These are phyloP conservation scores for Proteromonas lacertae DNA, from an alignment of 352 stramenopile genomes.

Conservation along the genomic window DNA sequence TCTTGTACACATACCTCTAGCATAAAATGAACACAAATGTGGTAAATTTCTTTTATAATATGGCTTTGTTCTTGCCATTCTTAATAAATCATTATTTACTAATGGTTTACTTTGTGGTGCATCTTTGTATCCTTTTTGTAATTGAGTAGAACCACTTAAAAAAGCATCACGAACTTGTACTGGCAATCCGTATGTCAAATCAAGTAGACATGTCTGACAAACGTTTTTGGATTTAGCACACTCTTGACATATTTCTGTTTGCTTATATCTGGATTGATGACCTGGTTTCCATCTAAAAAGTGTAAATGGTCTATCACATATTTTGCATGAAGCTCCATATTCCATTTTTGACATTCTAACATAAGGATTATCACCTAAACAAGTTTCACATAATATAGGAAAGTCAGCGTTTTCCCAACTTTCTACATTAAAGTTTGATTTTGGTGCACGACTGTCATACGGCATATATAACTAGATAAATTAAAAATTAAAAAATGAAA, in stretches of 20 bases:
- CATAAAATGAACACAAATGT: neutral
- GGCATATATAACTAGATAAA: too few species aligned
- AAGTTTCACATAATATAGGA: slow-evolving; percentile 85
- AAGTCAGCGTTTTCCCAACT: slow-evolving; percentile 71
- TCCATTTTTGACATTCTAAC: slow-evolving; percentile 93
- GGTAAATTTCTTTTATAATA: neutral
- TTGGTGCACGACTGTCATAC: too few species aligned
- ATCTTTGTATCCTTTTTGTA: neutral
- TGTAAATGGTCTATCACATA: slow-evolving; percentile 79
- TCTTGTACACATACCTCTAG: neutral
- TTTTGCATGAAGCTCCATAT: slow-evolving; percentile 72
- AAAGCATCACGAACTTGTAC: neutral
- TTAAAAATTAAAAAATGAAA: too few species aligned
- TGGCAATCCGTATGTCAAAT: slow-evolving; percentile 64
- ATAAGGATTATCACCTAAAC: slow-evolving; percentile 90
- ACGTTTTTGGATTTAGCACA: slow-evolving; percentile 93
- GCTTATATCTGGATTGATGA: neutral
- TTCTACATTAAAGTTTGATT: slow-evolving; percentile 25
- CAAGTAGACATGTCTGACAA: slow-evolving; percentile 88
- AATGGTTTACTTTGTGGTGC: neutral
- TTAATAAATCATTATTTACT: neutral
- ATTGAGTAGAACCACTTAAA: neutral
- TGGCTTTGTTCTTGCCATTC: neutral
- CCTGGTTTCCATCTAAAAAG: slow-evolving; percentile 13
- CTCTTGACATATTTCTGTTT: slow-evolving; percentile 53